A percentile compares a stretch with the other conserved stretches of the same genome.
Evolutionary conservation across 2,329 filamentous ascomycete genomes (phyloP).

Genomic region (Pseudogymnoascus sp.): DNA sequence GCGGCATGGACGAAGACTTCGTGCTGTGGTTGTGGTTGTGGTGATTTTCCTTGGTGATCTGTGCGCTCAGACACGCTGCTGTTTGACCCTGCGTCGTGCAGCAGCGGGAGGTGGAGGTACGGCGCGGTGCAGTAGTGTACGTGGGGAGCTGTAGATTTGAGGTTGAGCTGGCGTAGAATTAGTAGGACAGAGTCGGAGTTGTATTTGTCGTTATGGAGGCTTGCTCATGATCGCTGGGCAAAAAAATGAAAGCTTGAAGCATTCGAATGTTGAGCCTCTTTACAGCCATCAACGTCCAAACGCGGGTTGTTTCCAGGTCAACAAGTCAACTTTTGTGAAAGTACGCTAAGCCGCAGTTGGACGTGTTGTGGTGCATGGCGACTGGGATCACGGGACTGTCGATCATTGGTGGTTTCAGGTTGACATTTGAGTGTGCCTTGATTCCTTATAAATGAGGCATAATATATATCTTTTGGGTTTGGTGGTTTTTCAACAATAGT

Average conservation of each 20-base stretch:
- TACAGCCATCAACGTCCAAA: not conserved
- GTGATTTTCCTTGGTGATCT: not conserved
- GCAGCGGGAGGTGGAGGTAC: not conserved
- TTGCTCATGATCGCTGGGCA: not conserved
- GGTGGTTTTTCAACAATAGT: too few relatives aligned
- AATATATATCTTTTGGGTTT: too few relatives aligned
- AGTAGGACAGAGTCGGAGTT: not conserved
- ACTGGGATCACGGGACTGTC: not conserved
- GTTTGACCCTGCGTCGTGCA: slow-evolving; percentile 7
- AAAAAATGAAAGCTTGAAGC: not conserved
- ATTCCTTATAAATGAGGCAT: too few relatives aligned
- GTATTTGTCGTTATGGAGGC: not conserved
- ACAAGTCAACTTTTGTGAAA: not conserved
- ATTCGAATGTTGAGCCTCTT: not conserved
- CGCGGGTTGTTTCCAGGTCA: not conserved
- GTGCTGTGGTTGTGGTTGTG: not conserved
- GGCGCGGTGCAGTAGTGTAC: not conserved
- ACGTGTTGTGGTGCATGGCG: not conserved
- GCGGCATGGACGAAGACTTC: not conserved
- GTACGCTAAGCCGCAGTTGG: not conserved
- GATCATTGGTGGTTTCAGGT: not conserved
- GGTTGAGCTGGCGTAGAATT: not conserved
- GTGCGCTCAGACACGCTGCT: slow-evolving; percentile 2
- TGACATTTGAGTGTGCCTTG: not conserved
- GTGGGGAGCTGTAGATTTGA: not conserved